A percentile compares a stretch with the other conserved stretches of the same genome.
These are phyloP conservation scores for Boletellus ananiceps DNA, from an alignment of 768 basidiomycete species.

Conservation along the genomic window DNA sequence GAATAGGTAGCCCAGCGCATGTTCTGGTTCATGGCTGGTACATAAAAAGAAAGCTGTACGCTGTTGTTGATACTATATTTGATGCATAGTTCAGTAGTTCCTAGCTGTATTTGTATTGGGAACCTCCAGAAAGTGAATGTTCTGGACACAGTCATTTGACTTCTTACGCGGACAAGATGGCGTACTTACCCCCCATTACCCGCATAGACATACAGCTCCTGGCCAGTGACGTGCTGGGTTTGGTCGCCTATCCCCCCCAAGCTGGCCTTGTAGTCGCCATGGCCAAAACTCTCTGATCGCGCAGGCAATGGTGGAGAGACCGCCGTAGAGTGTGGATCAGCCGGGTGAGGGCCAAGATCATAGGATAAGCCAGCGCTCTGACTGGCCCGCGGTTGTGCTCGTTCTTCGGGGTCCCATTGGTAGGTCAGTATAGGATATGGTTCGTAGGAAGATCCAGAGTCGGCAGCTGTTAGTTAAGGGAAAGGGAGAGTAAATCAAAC, in stretches of 20 bases:
- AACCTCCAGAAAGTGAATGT: slow-evolving; percentile 95
- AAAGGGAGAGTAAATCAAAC: not conserved
- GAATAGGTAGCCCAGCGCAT: slow-evolving; percentile 91
- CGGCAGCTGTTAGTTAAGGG: slow-evolving; percentile 48
- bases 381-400: slow-evolving; percentile 11
- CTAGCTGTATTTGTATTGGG: slow-evolving; percentile 74
- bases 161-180: not conserved
- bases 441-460: slow-evolving; percentile 73
- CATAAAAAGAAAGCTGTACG: slow-evolving; percentile 70
- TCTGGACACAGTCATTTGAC: slow-evolving; percentile 35
- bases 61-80: slow-evolving; percentile 81
- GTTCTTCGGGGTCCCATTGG: slow-evolving; percentile 64
- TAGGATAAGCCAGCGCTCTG: slow-evolving; percentile 34
- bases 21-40: slow-evolving; percentile 77
- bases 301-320: slow-evolving; percentile 24
- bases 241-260: slow-evolving; percentile 25
- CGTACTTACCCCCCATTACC: slow-evolving; percentile 49
- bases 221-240: slow-evolving; percentile 47
- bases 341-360: slow-evolving; percentile 68
- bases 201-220: slow-evolving; percentile 69
- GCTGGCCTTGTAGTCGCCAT: slow-evolving; percentile 18
- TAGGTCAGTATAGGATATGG: slow-evolving; percentile 67
- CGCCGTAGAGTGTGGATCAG: slow-evolving; percentile 59
- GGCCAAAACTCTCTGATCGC: slow-evolving; percentile 5
- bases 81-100: slow-evolving; percentile 66